A percentile compares a stretch with the other conserved stretches of the same genome.
Conservation (phyloP, 2,329 filamentous ascomycete genomes). For the Neoscytalidium dimidiatum region DNA sequence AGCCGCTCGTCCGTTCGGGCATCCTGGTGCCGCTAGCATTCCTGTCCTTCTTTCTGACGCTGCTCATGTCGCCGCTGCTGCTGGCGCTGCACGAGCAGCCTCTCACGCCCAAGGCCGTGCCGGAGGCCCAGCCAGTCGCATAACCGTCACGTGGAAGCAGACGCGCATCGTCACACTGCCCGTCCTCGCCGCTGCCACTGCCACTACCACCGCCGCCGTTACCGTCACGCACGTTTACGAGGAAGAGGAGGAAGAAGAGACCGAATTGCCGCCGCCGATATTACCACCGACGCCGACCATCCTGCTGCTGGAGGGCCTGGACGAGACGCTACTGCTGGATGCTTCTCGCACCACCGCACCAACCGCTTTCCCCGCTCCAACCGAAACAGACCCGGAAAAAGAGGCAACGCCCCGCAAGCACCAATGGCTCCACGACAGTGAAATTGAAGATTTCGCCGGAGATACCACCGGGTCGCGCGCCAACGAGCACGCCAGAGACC, state of each 20-base stretch:
- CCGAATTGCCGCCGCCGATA: background rate
- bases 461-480: background rate
- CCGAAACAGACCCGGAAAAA: background rate
- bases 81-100: slow-evolving; percentile 18
- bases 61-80: slow-evolving; percentile 17
- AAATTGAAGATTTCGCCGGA: background rate
- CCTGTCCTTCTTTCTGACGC: slow-evolving; percentile 12
- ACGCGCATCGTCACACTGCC: slow-evolving; percentile 7
- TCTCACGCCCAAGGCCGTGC: slow-evolving; percentile 4
- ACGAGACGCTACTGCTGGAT: background rate
- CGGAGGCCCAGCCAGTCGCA: background rate
- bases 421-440: background rate
- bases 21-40: slow-evolving; percentile 13
- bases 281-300: background rate
- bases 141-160: background rate
- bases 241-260: background rate
- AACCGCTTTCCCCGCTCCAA: background rate
- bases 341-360: background rate
- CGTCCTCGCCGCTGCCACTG: background rate
- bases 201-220: background rate
- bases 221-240: background rate
- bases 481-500: background rate
- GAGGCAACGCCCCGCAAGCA: background rate
- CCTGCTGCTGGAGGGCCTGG: background rate
- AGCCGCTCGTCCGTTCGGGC: slow-evolving; percentile 13